Conservation (phyloP, 345 rosid genomes). For the Syzygium jambos region DNA sequence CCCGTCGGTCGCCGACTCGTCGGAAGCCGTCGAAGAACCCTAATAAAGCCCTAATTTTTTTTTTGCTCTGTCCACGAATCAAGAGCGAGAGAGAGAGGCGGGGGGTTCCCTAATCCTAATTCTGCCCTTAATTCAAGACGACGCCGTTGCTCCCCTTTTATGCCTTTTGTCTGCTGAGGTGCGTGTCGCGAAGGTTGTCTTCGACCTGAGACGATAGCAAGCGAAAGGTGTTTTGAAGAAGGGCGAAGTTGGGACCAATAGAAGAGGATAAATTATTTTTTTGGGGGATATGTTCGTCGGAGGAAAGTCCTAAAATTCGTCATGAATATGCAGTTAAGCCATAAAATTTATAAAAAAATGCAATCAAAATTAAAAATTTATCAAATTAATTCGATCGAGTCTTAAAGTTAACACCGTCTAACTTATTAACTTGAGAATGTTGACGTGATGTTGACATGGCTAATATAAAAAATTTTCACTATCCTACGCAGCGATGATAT, state of each 20-base stretch:
- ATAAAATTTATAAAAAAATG: too few species aligned
- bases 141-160: background rate
- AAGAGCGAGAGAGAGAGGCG: background rate
- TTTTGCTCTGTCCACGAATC: background rate
- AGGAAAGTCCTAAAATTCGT: too few species aligned
- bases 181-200: background rate
- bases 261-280: background rate
- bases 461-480: too few species aligned
- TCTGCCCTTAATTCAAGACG: background rate
- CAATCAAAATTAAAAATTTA: too few species aligned
- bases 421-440: too few species aligned
- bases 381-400: too few species aligned
- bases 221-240: accelerated
- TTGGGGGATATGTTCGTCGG: too few species aligned
- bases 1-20: conserved; percentile 33
- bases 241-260: background rate
- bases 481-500: too few species aligned
- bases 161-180: background rate
- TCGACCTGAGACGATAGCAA: background rate
- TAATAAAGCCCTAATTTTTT: conserved; percentile 53
- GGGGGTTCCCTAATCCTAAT: background rate
- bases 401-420: too few species aligned
- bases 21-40: conserved; percentile 40
- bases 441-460: too few species aligned
- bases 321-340: too few species aligned